Evolutionary conservation across 2,329 filamentous ascomycete species (phyloP), one percentile per base, ranked within the genome.

Genomic region (Aureobasidium subglaciale): DNA sequence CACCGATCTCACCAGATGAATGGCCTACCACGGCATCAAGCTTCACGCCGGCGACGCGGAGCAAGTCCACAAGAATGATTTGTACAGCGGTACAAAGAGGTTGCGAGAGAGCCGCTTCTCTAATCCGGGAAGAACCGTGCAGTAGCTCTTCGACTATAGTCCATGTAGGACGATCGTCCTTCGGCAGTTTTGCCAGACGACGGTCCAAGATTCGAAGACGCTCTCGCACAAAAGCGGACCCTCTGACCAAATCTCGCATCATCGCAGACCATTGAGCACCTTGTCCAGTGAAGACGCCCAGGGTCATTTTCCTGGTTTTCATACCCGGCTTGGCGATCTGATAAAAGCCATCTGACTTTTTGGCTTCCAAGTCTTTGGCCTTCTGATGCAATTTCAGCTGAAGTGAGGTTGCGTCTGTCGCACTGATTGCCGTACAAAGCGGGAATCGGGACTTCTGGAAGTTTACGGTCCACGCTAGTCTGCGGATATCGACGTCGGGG

Each of bases 31-130:
- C 63, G 6, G 58, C 57, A 11, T 16, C 16, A 5, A 65, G 62
- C 9, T 13, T 5, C 9, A 69, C 54, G 9, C 55, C 57, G 55
- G 58, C 63, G 4, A 50, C 27, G 11, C 13, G 7, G 1, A 78
- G 65, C 0, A 73, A 59, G 15, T 75, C 68, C 0, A 76, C 66
- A 0, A 79, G 61, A 0, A 67, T 78, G 2, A 83, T 68, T 59
- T 83, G 80, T 0, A 83, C 37, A 0, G 79, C 78, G 0, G 79
- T 81, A 50, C 75, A 81, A 1, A 80, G 62, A 0, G 80, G 76
- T 59, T 83, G 79, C 0, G 6, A 9, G 32, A 30, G 4, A 38
- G 15, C 15, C 4, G 18, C 20, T 38, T 29, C 30, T 38, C 13
- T 18, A 2, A 18, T 35, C 16, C 24, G n/a, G 16, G 22, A 43